Conservation (phyloP, 176 grass and related monocot genomes). For the Aegilops tauschii region DNA sequence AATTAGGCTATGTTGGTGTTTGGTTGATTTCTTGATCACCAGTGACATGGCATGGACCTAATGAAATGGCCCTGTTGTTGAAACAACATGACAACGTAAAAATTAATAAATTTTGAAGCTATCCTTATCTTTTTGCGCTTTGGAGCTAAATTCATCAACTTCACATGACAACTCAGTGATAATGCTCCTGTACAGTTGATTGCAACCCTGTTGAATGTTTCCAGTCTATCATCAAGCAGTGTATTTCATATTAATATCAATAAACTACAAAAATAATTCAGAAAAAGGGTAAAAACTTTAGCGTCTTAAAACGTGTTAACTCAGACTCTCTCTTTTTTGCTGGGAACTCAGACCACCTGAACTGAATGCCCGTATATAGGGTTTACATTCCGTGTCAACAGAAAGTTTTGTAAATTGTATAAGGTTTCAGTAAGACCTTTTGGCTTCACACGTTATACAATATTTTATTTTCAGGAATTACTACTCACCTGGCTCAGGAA, state of each 20-base stretch:
- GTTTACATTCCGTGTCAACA: neutral
- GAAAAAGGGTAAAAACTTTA: neutral
- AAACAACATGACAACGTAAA: neutral
- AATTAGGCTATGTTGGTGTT: neutral
- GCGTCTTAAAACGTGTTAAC: neutral
- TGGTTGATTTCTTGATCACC: neutral
- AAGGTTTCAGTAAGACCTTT: neutral
- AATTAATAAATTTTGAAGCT: neutral
- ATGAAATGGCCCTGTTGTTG: neutral
- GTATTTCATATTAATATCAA: neutral
- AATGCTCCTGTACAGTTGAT: neutral
- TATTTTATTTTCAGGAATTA: conserved; percentile 57
- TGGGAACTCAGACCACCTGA: neutral
- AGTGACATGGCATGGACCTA: neutral
- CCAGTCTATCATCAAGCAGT: neutral
- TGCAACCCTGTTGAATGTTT: neutral
- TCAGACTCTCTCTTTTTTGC: neutral
- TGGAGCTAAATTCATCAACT: neutral
- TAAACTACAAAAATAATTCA: neutral
- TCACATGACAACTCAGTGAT: neutral
- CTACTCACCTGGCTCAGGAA: conserved; percentile 85
- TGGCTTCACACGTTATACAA: neutral
- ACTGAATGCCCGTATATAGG: neutral
- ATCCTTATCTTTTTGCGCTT: neutral
- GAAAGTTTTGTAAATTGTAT: neutral